Evolutionary conservation across 2,329 filamentous ascomycete genomes (phyloP).

Genomic region (Ophiostoma triangulosporum): DNA sequence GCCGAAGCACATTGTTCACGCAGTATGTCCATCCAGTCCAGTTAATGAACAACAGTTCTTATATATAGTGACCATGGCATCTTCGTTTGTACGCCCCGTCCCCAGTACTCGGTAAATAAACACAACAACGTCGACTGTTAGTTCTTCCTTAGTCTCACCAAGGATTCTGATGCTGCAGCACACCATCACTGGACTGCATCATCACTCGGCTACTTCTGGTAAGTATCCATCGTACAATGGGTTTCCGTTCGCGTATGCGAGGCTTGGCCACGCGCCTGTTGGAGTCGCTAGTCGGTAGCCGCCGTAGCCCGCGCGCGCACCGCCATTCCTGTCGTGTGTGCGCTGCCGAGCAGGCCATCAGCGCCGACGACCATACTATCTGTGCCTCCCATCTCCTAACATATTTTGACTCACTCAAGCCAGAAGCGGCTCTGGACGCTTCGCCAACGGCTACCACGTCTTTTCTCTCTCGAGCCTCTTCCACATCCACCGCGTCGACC

Average conservation of each 20-base stretch:
- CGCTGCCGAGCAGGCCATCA: background rate
- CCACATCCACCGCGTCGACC: background rate
- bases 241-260: background rate
- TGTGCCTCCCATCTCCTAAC: slow-evolving; percentile 15
- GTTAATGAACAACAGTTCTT: background rate
- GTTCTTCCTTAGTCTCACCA: no score
- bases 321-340: background rate
- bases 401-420: background rate
- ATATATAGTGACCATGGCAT: no score
- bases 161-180: no score
- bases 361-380: background rate
- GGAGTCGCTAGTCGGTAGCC: background rate
- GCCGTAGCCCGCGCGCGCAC: background rate
- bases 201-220: no score
- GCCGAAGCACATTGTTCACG: no score
- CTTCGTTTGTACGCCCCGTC: no score
- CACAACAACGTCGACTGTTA: background rate
- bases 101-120: no score
- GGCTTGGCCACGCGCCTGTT: background rate
- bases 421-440: no score
- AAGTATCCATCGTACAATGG: background rate
- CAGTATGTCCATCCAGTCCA: no score
- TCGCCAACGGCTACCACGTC: slow-evolving; percentile 7
- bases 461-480: background rate
- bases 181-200: no score